A percentile compares a stretch with the other conserved stretches of the same genome.
phyloP scores from a whole-genome alignment of 805 yeast genomes.

The Wickerhamomyces rabaulensis region DNA sequence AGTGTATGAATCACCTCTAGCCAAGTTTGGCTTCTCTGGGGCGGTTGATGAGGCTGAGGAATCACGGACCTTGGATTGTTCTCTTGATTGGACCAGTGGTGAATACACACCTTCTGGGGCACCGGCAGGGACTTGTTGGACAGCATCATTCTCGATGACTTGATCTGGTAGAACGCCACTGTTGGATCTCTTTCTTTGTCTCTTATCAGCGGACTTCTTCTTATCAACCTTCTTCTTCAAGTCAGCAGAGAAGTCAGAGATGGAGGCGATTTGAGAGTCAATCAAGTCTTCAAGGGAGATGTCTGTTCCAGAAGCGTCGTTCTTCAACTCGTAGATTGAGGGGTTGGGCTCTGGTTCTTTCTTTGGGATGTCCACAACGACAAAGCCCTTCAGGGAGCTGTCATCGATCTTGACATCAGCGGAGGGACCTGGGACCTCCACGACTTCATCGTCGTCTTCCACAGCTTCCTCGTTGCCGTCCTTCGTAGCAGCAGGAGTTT shows the following conservation, averaged over 20 bases:
- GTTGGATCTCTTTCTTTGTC: background rate
- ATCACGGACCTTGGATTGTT: constrained; percentile 16
- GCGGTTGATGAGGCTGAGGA: background rate
- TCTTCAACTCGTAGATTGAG: constrained; percentile 18
- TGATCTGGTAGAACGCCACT: constrained; percentile 25
- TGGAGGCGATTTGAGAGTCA: constrained; percentile 26
- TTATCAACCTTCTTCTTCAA: constrained; percentile 15
- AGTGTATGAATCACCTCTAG: constrained; percentile 74
- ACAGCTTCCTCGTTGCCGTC: background rate
- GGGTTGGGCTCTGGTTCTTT: constrained; percentile 7
- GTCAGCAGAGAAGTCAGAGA: constrained; percentile 18
- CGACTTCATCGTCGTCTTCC: background rate
- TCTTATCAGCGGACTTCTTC: background rate
- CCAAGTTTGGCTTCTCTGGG: constrained; percentile 51
- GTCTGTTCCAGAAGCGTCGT: constrained; percentile 7
- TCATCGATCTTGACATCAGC: constrained; percentile 12
- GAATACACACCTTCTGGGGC: constrained; percentile 38
- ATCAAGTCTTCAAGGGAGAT: constrained; percentile 24
- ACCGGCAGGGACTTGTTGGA: constrained; percentile 39
- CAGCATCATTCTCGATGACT: constrained; percentile 33
- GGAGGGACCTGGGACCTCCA: background rate
- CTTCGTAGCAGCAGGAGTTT: background rate
- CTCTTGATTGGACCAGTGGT: constrained; percentile 25
- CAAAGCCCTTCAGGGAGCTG: constrained; percentile 16
- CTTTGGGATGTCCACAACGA: constrained; percentile 19